Conservation (phyloP, 371 early-diverging fungal genomes). For the Lichtheimia corymbifera region DNA sequence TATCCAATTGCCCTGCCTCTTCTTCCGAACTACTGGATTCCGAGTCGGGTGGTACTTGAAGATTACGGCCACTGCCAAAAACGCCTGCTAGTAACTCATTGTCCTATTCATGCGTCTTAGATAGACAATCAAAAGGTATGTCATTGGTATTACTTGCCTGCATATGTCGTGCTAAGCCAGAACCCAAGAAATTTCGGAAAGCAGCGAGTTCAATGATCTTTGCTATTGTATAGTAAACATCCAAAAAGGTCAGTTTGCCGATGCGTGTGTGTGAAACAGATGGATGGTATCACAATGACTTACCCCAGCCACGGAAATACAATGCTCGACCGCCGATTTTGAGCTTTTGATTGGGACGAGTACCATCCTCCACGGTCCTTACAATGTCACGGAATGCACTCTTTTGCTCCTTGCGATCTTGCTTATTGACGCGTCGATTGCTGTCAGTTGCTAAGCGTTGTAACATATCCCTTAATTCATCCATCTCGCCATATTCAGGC, state of each 20-base stretch:
- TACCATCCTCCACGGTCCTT: slow-evolving; percentile 50
- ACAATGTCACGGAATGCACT: slow-evolving; percentile 68
- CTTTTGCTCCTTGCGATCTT: slow-evolving; percentile 62
- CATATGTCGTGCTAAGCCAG: slow-evolving; percentile 45
- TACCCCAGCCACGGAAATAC: slow-evolving; percentile 50
- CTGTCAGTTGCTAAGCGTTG: slow-evolving; percentile 58
- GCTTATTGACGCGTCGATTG: slow-evolving; percentile 57
- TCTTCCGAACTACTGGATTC: slow-evolving; percentile 5
- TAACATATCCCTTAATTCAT: slow-evolving; percentile 53
- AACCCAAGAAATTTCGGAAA: slow-evolving; percentile 33
- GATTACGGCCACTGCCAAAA: slow-evolving; percentile 6
- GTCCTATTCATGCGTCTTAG: slow-evolving; percentile 6
- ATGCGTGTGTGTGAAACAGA: not conserved
- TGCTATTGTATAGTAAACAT: slow-evolving; percentile 16
- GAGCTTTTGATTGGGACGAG: slow-evolving; percentile 44
- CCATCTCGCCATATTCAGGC: slow-evolving; percentile 45
- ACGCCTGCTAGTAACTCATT: slow-evolving; percentile 15
- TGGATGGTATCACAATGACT: not conserved
- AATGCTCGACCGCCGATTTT: slow-evolving; percentile 35
- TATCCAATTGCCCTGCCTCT: slow-evolving; percentile 4
- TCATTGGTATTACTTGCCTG: slow-evolving; percentile 16
- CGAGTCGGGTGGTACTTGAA: not conserved
- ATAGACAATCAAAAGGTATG: not conserved
- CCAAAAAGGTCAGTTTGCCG: not conserved
- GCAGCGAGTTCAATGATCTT: slow-evolving; percentile 42